Evolutionary conservation across 1,139 yeast species (phyloP).

Genomic region (Trichomonascaceae sp.): DNA sequence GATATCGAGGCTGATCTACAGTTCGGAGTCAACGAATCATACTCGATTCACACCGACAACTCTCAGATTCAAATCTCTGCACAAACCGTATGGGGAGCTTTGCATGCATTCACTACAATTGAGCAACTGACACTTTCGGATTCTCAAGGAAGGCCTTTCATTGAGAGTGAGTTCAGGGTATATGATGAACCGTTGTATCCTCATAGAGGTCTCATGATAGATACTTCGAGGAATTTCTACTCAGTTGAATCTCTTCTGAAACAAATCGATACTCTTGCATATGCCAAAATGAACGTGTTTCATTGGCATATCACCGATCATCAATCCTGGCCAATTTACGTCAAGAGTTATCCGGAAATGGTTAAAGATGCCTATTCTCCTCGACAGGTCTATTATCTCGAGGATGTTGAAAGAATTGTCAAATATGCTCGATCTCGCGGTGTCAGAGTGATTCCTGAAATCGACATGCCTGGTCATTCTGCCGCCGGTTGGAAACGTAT

Average conservation of each 20-base stretch:
- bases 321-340: constrained; percentile 42
- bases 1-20: constrained; percentile 33
- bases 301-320: constrained; percentile 45
- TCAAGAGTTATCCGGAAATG: constrained; percentile 37
- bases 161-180: constrained; percentile 36
- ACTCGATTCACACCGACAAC: constrained; percentile 24
- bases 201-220: constrained; percentile 35
- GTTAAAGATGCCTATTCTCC: constrained; percentile 16
- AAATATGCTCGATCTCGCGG: constrained; percentile 38
- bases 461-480: constrained; percentile 45
- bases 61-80: constrained; percentile 30
- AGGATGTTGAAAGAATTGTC: constrained; percentile 33
- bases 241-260: constrained; percentile 31
- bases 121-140: constrained; percentile 37
- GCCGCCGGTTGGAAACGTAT: constrained; percentile 39
- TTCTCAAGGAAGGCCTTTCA: constrained; percentile 13
- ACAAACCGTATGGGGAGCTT: constrained; percentile 40
- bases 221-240: constrained; percentile 40
- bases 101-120: constrained; percentile 40
- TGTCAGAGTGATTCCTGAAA: constrained; percentile 41
- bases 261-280: constrained; percentile 41
- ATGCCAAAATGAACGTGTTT: constrained; percentile 39
- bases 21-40: constrained; percentile 40
- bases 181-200: constrained; percentile 37
- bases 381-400: constrained; percentile 36